Evolutionary conservation across 257 asterid species (phyloP).

Genomic region (Salvia miltiorrhiza): DNA sequence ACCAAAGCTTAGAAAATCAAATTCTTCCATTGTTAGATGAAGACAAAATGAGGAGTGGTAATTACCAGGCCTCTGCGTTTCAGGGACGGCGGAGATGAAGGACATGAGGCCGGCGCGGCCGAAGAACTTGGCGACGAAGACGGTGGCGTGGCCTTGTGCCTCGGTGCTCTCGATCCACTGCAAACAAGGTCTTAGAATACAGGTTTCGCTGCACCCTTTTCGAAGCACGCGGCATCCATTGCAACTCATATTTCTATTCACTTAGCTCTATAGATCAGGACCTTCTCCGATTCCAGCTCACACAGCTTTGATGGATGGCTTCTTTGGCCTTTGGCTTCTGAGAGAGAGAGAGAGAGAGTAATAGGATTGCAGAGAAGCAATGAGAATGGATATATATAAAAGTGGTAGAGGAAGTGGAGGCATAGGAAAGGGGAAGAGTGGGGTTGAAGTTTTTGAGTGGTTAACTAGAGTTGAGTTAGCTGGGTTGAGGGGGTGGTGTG

Average conservation of each 20-base stretch:
- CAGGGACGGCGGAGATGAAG: constrained; percentile 59
- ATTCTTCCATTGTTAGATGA: not conserved
- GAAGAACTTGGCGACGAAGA: constrained; percentile 62
- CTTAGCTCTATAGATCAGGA: not conserved
- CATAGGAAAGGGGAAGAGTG: constrained; percentile 28
- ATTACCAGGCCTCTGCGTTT: constrained; percentile 45
- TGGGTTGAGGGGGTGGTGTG: constrained; percentile 13
- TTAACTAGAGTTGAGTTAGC: constrained; percentile 39
- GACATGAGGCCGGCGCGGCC: constrained; percentile 74
- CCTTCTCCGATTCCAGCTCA: not conserved
- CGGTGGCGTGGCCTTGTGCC: constrained; percentile 61
- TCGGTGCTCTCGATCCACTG: constrained; percentile 55
- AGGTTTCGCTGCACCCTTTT: constrained; percentile 58
- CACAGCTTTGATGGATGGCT: not conserved
- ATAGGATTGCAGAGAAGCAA: not conserved
- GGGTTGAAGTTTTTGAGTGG: constrained; percentile 18
- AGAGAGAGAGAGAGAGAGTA: constrained; percentile 17
- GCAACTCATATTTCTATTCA: constrained; percentile 50
- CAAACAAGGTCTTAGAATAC: constrained; percentile 45
- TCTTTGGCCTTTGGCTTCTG: not conserved
- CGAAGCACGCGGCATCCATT: constrained; percentile 75
- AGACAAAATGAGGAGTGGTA: not conserved
- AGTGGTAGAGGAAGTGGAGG: constrained; percentile 18
- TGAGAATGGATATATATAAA: constrained; percentile 25
- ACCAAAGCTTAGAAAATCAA: not conserved